Percentiles rank a stretch among this genome's conserved stretches.
These are phyloP conservation scores for Globisporangium megalacanthum DNA, from an alignment of 352 stramenopile species.

Conservation along the genomic window DNA sequence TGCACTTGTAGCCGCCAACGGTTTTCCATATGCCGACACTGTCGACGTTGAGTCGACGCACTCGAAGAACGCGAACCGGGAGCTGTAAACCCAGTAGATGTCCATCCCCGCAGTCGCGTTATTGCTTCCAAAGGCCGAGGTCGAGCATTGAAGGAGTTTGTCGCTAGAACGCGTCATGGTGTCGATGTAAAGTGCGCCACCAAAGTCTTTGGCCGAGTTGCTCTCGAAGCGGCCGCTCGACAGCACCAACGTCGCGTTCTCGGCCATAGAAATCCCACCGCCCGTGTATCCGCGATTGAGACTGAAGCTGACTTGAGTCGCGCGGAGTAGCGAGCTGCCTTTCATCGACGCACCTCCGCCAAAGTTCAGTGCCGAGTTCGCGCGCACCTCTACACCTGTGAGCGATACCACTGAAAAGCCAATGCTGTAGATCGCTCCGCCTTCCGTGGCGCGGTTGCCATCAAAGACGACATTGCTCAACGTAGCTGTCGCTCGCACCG, in stretches of 20 bases:
- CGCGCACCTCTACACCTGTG: background rate
- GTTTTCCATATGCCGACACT: background rate
- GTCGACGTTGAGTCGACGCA: constrained; percentile 27
- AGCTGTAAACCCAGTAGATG: constrained; percentile 58
- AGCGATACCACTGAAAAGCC: constrained; percentile 29
- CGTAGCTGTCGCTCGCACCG: constrained; percentile 29
- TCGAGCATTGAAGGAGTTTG: constrained; percentile 10
- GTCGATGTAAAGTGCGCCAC: constrained; percentile 49
- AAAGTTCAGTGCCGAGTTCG: constrained; percentile 37
- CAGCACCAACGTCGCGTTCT: constrained; percentile 29
- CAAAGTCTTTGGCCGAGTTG: constrained; percentile 46
- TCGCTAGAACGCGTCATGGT: constrained; percentile 14
- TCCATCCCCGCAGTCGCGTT: constrained; percentile 31
- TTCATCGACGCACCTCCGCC: constrained; percentile 34
- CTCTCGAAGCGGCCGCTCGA: constrained; percentile 19
- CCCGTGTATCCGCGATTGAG: constrained; percentile 44
- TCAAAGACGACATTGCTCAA: constrained; percentile 26
- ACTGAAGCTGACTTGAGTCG: constrained; percentile 14
- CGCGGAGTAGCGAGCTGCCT: constrained; percentile 19
- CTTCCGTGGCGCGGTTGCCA: constrained; percentile 36
- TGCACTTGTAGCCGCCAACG: constrained; percentile 35
- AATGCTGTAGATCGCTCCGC: constrained; percentile 38
- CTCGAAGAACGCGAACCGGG: constrained; percentile 27
- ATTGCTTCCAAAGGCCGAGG: constrained; percentile 28
- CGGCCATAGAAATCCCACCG: constrained; percentile 33